phyloP scores from a whole-genome alignment of 805 yeast genomes.

The Kluyveromyces dobzhanskii region DNA sequence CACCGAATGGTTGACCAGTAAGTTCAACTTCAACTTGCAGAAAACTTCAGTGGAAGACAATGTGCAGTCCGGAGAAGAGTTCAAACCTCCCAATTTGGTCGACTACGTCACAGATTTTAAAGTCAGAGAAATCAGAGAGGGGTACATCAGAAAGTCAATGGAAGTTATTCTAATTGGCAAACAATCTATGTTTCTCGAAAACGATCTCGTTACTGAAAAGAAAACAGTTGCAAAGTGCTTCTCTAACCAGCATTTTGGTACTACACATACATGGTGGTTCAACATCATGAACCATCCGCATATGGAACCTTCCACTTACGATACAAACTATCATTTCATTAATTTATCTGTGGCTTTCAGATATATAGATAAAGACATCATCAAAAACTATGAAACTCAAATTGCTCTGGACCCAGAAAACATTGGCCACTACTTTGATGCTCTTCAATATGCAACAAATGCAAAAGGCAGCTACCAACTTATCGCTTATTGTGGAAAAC shows the following conservation, averaged over 20 bases:
- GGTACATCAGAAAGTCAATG: slow-evolving; percentile 43
- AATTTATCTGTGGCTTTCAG: slow-evolving; percentile 40
- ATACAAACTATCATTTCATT: slow-evolving; percentile 31
- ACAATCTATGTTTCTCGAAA: slow-evolving; percentile 18
- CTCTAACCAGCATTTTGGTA: slow-evolving; percentile 18
- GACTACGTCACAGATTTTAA: slow-evolving; percentile 24
- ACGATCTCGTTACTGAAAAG: slow-evolving; percentile 6
- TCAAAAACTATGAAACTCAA: slow-evolving; percentile 38
- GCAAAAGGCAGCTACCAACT: slow-evolving; percentile 39
- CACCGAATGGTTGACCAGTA: slow-evolving; percentile 40
- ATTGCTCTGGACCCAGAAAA: slow-evolving; percentile 36
- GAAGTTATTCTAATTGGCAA: slow-evolving; percentile 45
- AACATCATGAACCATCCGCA: slow-evolving; percentile 19
- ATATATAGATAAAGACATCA: slow-evolving; percentile 42
- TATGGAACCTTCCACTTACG: slow-evolving; percentile 8
- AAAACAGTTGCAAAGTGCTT: slow-evolving; percentile 23
- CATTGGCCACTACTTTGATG: slow-evolving; percentile 49
- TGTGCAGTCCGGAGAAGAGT: slow-evolving; percentile 18
- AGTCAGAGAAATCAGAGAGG: slow-evolving; percentile 34
- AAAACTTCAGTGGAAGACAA: slow-evolving; percentile 22
- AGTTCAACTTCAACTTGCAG: slow-evolving; percentile 36
- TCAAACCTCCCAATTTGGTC: slow-evolving; percentile 42
- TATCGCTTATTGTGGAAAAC: slow-evolving; percentile 39
- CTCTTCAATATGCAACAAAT: slow-evolving; percentile 44
- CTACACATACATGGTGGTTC: slow-evolving; percentile 22